These are phyloP conservation scores for Dovyalis caffra DNA, from an alignment of 345 rosid genomes.

Conservation along the genomic window DNA sequence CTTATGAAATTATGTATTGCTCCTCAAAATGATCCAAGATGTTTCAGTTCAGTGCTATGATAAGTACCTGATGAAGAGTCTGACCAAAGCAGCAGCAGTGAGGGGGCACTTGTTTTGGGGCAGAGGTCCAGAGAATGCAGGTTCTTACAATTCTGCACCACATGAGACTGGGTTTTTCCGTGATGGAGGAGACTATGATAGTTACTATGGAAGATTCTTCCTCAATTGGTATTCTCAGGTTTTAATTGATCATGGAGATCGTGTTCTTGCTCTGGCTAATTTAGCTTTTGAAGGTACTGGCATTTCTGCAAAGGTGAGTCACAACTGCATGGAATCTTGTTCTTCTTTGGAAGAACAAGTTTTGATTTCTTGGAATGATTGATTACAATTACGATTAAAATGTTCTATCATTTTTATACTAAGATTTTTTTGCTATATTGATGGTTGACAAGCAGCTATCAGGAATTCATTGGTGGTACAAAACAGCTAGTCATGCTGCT, in stretches of 20 bases:
- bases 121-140: slow-evolving; percentile 83
- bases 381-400: background rate
- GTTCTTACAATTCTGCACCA: slow-evolving; percentile 82
- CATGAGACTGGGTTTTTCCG: slow-evolving; percentile 88
- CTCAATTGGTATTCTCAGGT: slow-evolving; percentile 87
- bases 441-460: slow-evolving; percentile 64
- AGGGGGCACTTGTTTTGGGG: slow-evolving; percentile 84
- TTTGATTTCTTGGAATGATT: slow-evolving; percentile 2
- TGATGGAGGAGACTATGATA: slow-evolving; percentile 94
- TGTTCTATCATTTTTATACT: slow-evolving; percentile 1
- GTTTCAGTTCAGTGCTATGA: slow-evolving; percentile 74
- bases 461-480: slow-evolving; percentile 96
- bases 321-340: background rate
- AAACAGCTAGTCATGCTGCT: slow-evolving; percentile 93
- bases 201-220: slow-evolving; percentile 90
- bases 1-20: background rate
- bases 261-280: slow-evolving; percentile 73
- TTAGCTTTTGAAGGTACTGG: slow-evolving; percentile 73
- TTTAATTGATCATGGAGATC: slow-evolving; percentile 77
- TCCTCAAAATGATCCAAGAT: background rate
- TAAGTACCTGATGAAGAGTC: slow-evolving; percentile 65
- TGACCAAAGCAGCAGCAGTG: slow-evolving; percentile 78
- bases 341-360: background rate
- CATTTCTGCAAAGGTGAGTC: slow-evolving; percentile 78
- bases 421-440: slow-evolving; percentile 18